phyloP scores from a whole-genome alignment of 108 stramenopile genomes.

The Skeletonema grethae region DNA sequence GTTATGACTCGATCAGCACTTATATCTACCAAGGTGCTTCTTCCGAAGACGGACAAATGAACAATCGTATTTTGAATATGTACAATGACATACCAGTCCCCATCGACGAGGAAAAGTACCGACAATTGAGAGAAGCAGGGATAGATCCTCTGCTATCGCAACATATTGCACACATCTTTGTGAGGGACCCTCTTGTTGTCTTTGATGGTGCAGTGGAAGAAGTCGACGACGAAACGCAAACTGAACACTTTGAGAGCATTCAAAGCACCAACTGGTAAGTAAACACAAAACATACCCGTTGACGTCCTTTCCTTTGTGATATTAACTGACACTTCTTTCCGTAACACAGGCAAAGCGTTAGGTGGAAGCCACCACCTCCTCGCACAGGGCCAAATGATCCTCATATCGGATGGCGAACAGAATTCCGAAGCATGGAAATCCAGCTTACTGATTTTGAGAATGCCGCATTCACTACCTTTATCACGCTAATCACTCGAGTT shows the following conservation, averaged over 20 bases:
- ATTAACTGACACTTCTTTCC: neutral
- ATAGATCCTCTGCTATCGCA: slow-evolving; percentile 93
- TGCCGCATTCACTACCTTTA: slow-evolving; percentile 96
- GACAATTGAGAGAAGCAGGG: slow-evolving; percentile 75
- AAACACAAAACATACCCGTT: neutral
- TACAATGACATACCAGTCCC: slow-evolving; percentile 94
- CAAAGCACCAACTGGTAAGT: slow-evolving; percentile 98
- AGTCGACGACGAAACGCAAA: slow-evolving; percentile 90
- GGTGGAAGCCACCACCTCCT: slow-evolving; percentile 99
- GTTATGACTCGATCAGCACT: slow-evolving; percentile 95
- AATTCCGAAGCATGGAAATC: slow-evolving; percentile 98
- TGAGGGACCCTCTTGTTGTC: slow-evolving; percentile 96
- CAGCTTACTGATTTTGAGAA: slow-evolving; percentile 99
- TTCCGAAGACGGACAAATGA: slow-evolving; percentile 31
- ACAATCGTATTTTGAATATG: slow-evolving; percentile 82
- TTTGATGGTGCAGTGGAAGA: slow-evolving; percentile 95
- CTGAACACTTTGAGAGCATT: slow-evolving; percentile 98
- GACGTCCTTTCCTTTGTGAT: neutral
- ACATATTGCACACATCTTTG: slow-evolving; percentile 96
- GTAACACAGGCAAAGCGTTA: slow-evolving; percentile 85
- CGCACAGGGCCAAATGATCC: slow-evolving; percentile 84
- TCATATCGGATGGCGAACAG: slow-evolving; percentile 98
- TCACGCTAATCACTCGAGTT: slow-evolving; percentile 92
- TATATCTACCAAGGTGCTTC: slow-evolving; percentile 89
- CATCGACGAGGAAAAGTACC: slow-evolving; percentile 83